These are phyloP conservation scores for Lepraria neglecta DNA, from an alignment of 495 filamentous ascomycete genomes.

Conservation along the genomic window DNA sequence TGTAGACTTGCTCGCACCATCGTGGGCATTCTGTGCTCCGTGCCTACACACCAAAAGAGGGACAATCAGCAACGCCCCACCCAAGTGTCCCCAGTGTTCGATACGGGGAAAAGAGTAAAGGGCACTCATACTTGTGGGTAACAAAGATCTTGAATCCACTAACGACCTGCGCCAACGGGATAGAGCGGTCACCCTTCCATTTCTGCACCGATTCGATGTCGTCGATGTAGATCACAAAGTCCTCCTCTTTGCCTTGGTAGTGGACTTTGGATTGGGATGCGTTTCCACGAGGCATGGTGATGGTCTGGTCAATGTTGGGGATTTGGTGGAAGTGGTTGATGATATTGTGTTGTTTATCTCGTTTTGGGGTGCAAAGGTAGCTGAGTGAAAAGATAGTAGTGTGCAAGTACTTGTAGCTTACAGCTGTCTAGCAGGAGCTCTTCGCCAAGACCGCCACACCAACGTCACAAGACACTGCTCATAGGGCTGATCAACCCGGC, in stretches of 20 bases:
- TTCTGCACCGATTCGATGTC: slow-evolving; percentile 62
- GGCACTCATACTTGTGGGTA: slow-evolving; percentile 69
- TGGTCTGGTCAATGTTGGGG: slow-evolving; percentile 8
- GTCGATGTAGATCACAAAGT: slow-evolving; percentile 89
- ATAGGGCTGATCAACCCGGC: slow-evolving; percentile 10
- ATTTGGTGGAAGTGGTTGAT: not conserved
- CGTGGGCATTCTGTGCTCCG: slow-evolving; percentile 72
- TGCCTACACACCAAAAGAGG: slow-evolving; percentile 49
- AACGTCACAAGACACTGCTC: not conserved
- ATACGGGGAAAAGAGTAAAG: not conserved
- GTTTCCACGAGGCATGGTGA: slow-evolving; percentile 73
- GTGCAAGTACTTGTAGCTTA: not conserved
- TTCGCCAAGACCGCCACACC: not conserved
- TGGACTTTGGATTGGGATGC: slow-evolving; percentile 69
- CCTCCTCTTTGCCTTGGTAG: slow-evolving; percentile 81
- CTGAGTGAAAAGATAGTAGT: not conserved
- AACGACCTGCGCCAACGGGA: slow-evolving; percentile 78
- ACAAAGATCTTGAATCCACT: slow-evolving; percentile 84
- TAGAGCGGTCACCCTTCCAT: slow-evolving; percentile 74
- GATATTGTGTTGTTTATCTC: not conserved
- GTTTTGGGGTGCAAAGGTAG: not conserved
- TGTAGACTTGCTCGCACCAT: slow-evolving; percentile 62
- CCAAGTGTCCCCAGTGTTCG: not conserved
- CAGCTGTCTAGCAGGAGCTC: not conserved
- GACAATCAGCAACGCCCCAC: too few relatives aligned